Evolutionary conservation across 1,284 basidiomycete species (phyloP), one percentile per base, ranked within the genome.

Genomic region (Phellopilus nigrolimitatus): DNA sequence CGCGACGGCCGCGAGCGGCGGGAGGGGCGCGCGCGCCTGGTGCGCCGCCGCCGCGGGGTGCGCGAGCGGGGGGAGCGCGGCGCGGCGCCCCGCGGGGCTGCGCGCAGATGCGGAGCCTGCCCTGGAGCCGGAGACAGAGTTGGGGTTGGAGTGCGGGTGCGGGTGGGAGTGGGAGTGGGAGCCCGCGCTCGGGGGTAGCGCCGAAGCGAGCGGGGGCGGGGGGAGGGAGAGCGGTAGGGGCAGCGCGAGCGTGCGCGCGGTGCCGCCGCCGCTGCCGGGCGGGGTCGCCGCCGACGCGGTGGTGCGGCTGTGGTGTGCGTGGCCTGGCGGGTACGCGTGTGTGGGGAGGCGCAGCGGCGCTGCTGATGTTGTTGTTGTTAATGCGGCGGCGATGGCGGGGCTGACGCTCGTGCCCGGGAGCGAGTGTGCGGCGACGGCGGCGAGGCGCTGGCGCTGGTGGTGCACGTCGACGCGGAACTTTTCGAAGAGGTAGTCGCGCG

Each of bases 401-500:
- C n/a, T n/a, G n/a, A n/a, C n/a, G n/a, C n/a, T n/a, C n/a, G n/a
- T n/a, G n/a, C n/a, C n/a, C 13, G 21, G 38, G 44, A 17, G 49
- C 31, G 13, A 41, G 21, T 22, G 49, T 31, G 44, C n/a, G n/a
- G 25, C 28, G 22, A 39, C 25, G 30, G 24, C 9, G 9, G 25
- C 22, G 27, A 41, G 38, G n/a, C 37, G 47, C 19, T 71, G 72
- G 52, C 76, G 75, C 58, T 73, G 73, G 49, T 69, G 68, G 56
- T 74, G 71, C 63, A 75, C 78, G 56, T 88, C 84, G 52, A 66
- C 67, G 56, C 77, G 77, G 70, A 83, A 91, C 62, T 83, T 88
- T 62, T 88, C 83, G 59, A 87, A 86, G 52, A 91, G 74, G 68
- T 90, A 88, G 59, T 88, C 84, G 61, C 79, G 76, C 33, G 88